Base-by-base conservation (phyloP, 305 asterid species). In the Fraxinus greggii region DNA sequence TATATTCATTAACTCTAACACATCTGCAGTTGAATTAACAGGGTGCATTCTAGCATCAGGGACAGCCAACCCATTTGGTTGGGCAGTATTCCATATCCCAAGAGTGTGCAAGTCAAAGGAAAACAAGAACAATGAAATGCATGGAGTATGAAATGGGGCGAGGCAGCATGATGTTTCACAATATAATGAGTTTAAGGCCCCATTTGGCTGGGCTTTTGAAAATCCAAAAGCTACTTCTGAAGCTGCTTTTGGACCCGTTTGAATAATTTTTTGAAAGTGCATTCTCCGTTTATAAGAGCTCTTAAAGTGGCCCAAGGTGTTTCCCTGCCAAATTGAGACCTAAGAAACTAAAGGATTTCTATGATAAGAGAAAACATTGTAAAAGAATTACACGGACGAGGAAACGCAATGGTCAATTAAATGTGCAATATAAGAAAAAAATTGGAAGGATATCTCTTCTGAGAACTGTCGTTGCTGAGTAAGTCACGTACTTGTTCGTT, bases 21-120 rank as follows among this genome's bases (percentile, higher is more conserved):
- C 99, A 84, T 95, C 95, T 29, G 90, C 51, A 7, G 95, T 94
- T 82, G 98, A 94, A 45, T 90, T 91, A 79, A 95, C 99, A 32
- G 92, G 88, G 82, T 94, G 95, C 96, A 94, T 90, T 87, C 93
- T 95, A 83, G 99, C 98, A 93, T 94, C 97, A 69, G 99, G 99
- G 79, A 95, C 97, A 80, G 96, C 94, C 84, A 95, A 86, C 82
- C 98, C 99, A 84, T 95, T 94, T 38, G 98, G 97, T 85, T 92
- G 99, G 77, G 98, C 83, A 79, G 91, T 89, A 87, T 83, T 93
- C 97, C 97, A 93, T 85, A 95, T 94, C 93, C 98, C 99, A 75
- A 95, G 97, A 81, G 99, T 95, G 88, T 78, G 97, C 86, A 86
- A 90, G 97, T 95, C 84, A 95, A 92, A 78, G 94, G 72, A 91